Evolutionary conservation across 148 eudicot species (phyloP).

Genomic region (Mesembryanthemum crystallinum): DNA sequence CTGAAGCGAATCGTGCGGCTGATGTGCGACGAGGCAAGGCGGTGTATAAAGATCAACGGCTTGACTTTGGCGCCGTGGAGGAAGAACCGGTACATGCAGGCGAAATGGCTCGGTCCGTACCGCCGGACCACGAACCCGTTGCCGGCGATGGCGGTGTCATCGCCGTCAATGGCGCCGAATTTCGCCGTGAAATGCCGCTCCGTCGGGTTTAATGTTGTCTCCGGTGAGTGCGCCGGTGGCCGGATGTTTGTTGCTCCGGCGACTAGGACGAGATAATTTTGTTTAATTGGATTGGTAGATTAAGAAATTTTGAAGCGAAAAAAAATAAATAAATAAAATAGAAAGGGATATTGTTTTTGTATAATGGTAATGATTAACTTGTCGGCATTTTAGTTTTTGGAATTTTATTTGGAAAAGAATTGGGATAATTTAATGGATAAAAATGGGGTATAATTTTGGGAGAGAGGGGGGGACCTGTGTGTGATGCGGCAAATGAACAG

Average conservation of each 20-base stretch:
- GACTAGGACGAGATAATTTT: slow-evolving; percentile 44
- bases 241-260: slow-evolving; percentile 38
- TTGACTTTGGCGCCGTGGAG: slow-evolving; percentile 84
- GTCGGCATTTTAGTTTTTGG: no score
- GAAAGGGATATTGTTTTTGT: neutral
- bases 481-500: slow-evolving; percentile 32
- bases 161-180: neutral
- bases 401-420: no score
- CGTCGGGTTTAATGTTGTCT: slow-evolving; percentile 24
- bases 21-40: slow-evolving; percentile 54
- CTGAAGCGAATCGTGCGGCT: slow-evolving; percentile 49
- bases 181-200: slow-evolving; percentile 33
- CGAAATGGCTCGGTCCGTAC: slow-evolving; percentile 84
- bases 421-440: neutral
- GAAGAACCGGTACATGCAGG: slow-evolving; percentile 75
- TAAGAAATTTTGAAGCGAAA: no score
- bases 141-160: slow-evolving; percentile 25
- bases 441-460: neutral
- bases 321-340: neutral
- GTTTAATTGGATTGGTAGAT: neutral
- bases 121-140: slow-evolving; percentile 43
- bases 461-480: no score
- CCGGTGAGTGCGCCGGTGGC: slow-evolving; percentile 5
- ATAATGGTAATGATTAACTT: neutral
- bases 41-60: slow-evolving; percentile 66